Base-by-base conservation (phyloP, 768 basidiomycete genomes). In the Phylloporus sp. region DNA sequence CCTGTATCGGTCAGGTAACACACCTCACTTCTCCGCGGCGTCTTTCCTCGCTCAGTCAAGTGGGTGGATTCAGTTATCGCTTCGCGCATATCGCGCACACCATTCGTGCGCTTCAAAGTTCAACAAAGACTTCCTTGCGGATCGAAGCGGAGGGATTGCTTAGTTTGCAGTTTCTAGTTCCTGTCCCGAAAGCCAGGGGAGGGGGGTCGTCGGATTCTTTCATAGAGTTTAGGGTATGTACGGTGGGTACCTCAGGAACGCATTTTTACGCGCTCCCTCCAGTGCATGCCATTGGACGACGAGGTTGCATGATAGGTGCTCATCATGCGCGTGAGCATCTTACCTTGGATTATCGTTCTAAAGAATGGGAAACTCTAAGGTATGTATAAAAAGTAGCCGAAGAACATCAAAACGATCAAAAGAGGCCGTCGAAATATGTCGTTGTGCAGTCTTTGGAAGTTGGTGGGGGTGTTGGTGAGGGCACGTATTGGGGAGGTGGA, bases 91-190 rank as follows among this genome's bases (percentile, higher is more conserved):
- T 98, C 42, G 64, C 77, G 11, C 76, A 81, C 35, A 79, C 87
- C 2, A 63, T 82, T 35, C 77, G 83, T 3, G 93, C 94, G 8
- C 66, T 97, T 42, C 82, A 88, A 48, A 82, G 74, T 45, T 93
- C 91, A 0, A 81, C 82, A 20, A 96, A 96, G 61, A 89, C 93
- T 3, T 94, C 91, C 0, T 65, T 98, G 35, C 77, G 92, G 27
- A 91, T 96, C 18, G 89, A 94, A 55, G 73, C 77, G 18, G 78
- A 81, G 42, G 95, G 95, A 0, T 66, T 93, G 35, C 70, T 97
- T 29, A 90, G 89, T 57, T 67, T 97, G 49, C 95, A 98, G 58
- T 89, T 96, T 65, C 74, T 96, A 54, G 92, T 96, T 76, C 84
- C 81, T 3, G 27, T 74, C 69, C 36, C 72, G 67, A 69, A 61